Percentiles rank a stretch among this genome's conserved stretches.
These are phyloP conservation scores for Tephrocybe rancida DNA, from an alignment of 768 basidiomycete species.

Conservation along the genomic window DNA sequence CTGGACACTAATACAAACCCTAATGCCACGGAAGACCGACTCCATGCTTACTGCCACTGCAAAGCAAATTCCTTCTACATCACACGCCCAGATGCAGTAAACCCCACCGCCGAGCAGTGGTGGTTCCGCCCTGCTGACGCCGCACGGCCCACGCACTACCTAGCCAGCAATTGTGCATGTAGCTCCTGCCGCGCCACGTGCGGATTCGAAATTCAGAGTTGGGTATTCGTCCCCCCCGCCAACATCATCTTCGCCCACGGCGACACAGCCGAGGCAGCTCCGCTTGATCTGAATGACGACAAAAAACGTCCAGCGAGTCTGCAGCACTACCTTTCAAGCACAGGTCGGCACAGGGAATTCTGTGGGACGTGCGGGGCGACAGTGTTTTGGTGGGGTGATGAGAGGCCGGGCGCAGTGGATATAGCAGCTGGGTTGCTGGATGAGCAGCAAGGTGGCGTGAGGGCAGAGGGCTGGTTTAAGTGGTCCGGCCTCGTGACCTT, in stretches of 20 bases:
- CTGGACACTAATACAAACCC: not conserved
- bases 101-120: conserved; percentile 25
- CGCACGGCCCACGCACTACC: conserved; percentile 23
- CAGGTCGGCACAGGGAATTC: conserved; percentile 27
- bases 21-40: not conserved
- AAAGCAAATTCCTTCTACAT: conserved; percentile 15
- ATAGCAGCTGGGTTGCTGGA: conserved; percentile 23
- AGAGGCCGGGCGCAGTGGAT: conserved; percentile 24
- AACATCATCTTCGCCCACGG: conserved; percentile 20
- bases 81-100: conserved; percentile 20
- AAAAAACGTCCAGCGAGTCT: conserved; percentile 22
- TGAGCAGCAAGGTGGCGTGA: conserved; percentile 13
- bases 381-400: conserved; percentile 28
- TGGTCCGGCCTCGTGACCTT: conserved; percentile 22
- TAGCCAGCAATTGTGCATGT: conserved; percentile 30
- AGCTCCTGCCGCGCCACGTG: conserved; percentile 24
- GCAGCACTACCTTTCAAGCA: conserved; percentile 23
- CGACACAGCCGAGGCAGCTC: conserved; percentile 14
- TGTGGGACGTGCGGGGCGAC: conserved; percentile 33
- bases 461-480: conserved; percentile 22
- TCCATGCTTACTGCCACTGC: conserved; percentile 19
- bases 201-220: conserved; percentile 28
- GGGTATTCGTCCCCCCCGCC: conserved; percentile 22
- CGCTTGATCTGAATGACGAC: conserved; percentile 13
- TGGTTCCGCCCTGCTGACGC: conserved; percentile 24